Evolutionary conservation across 495 filamentous ascomycete species (phyloP), one percentile per base, ranked within the genome.

Genomic region (Penicillium herquei): DNA sequence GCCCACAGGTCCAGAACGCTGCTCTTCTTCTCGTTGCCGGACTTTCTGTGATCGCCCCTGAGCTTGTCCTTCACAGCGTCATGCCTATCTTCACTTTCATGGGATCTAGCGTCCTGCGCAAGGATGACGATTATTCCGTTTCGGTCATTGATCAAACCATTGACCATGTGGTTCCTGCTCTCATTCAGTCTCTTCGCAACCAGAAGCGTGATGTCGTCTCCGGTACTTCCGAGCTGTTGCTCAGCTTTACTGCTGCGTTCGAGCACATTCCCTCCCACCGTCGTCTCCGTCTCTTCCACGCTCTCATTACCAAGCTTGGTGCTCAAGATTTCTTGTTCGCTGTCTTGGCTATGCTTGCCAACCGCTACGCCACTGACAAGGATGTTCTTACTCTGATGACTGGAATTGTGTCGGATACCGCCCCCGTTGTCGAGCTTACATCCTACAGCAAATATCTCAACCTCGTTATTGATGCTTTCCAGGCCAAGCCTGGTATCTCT

Each of bases 61-160:
- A 96, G 63, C 71, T 91, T 18, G 89, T 98, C 9, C 79, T 98
- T 49, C 92, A 98, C 66, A 96, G 90, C 56, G 89, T 98, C 49
- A 98, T 98, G 94, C 95, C 95, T 6, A 92, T 98, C 35, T 98
- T 98, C 72, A 97, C 94, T 0, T 97, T 96, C 70, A 96, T 97
- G 90, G 89, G 91, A 37, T 85, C 86, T 31, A 93, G 88, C 26
- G 85, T 96, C 9, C 81, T 98, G 17, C 84, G 87, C 32, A 91
- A 95, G 72, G 87, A 91, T 57, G 94, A 98, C 63, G 92, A 97
- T 39, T 97, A 94, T 71, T 98, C 94, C 6, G 91, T 91, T 4
- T 87, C 95, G 63, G 92, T 98, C 26, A 91, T 97, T 55, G 88
- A 76, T 33, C 73, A 83, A 69, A 97, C 93, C 0, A 88, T 98